Percentiles rank a stretch among this genome's conserved stretches.
Evolutionary conservation across 202 grass and related monocot species (phyloP).

Genomic region (Panicum virgatum): DNA sequence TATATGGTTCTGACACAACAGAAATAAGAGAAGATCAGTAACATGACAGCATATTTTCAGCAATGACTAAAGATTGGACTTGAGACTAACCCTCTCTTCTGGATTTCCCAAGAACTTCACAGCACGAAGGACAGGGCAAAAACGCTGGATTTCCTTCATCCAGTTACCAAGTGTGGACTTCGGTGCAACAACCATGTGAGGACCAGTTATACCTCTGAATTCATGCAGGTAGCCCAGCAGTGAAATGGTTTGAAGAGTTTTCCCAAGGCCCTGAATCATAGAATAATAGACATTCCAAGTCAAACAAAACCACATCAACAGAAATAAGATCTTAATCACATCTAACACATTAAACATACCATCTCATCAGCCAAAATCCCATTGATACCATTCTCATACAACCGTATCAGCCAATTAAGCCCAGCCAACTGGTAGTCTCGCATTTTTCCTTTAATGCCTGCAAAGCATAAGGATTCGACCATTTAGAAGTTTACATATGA

Average conservation of each 20-base stretch:
- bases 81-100: constrained; percentile 79
- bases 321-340: background rate
- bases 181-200: constrained; percentile 93
- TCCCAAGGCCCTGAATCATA: constrained; percentile 85
- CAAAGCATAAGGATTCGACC: background rate
- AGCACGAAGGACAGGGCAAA: constrained; percentile 79
- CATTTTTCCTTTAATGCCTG: constrained; percentile 99
- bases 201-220: constrained; percentile 92
- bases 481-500: constrained; percentile 1
- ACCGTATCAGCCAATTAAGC: constrained; percentile 96
- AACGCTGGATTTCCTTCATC: constrained; percentile 90
- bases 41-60: constrained; percentile 16
- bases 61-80: constrained; percentile 1
- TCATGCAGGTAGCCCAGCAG: constrained; percentile 90
- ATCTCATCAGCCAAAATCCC: constrained; percentile 99
- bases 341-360: constrained; percentile 51
- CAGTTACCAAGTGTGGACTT: constrained; percentile 97
- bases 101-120: constrained; percentile 91
- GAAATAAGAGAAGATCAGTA: constrained; percentile 25
- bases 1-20: constrained; percentile 67
- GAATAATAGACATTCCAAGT: constrained; percentile 3
- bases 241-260: constrained; percentile 99
- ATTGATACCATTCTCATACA: constrained; percentile 99
- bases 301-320: constrained; percentile 8
- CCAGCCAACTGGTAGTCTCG: constrained; percentile 96